These are phyloP conservation scores for Phlebopus sp. DNA, from an alignment of 1,284 basidiomycete genomes.

Conservation along the genomic window DNA sequence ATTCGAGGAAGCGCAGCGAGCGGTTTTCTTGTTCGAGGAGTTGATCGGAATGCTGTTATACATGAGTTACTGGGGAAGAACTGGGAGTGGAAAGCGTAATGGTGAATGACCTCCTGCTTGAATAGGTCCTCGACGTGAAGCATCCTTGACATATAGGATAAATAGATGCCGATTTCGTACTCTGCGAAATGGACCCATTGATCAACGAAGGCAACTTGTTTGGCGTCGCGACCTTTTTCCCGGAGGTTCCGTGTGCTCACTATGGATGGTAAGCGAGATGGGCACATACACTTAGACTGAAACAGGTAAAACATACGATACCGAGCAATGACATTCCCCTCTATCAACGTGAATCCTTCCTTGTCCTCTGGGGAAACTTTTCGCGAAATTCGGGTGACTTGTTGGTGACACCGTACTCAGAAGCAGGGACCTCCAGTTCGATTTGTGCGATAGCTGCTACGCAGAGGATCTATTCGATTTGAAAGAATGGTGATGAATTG, in stretches of 20 bases:
- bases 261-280: slow-evolving; percentile 12
- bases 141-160: neutral
- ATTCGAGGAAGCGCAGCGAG: slow-evolving; percentile 41
- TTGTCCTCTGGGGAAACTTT: slow-evolving; percentile 47
- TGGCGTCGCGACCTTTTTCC: slow-evolving; percentile 36
- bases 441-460: slow-evolving; percentile 20
- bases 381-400: slow-evolving; percentile 39
- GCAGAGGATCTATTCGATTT: slow-evolving; percentile 17
- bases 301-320: slow-evolving; percentile 47
- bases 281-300: too few species aligned
- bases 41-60: slow-evolving; percentile 8
- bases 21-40: slow-evolving; percentile 18
- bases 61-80: neutral
- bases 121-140: slow-evolving; percentile 13
- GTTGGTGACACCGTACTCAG: slow-evolving; percentile 25
- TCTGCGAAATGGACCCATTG: slow-evolving; percentile 54
- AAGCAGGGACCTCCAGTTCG: slow-evolving; percentile 13
- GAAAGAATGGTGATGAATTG: neutral
- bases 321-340: slow-evolving; percentile 55
- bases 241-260: slow-evolving; percentile 49
- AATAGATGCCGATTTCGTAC: slow-evolving; percentile 37
- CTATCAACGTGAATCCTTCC: slow-evolving; percentile 50
- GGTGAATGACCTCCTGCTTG: slow-evolving; percentile 13
- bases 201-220: slow-evolving; percentile 47
- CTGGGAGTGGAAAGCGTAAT: neutral